These are phyloP conservation scores for Xylaria palmicola DNA, from an alignment of 495 filamentous ascomycete species.

Conservation along the genomic window DNA sequence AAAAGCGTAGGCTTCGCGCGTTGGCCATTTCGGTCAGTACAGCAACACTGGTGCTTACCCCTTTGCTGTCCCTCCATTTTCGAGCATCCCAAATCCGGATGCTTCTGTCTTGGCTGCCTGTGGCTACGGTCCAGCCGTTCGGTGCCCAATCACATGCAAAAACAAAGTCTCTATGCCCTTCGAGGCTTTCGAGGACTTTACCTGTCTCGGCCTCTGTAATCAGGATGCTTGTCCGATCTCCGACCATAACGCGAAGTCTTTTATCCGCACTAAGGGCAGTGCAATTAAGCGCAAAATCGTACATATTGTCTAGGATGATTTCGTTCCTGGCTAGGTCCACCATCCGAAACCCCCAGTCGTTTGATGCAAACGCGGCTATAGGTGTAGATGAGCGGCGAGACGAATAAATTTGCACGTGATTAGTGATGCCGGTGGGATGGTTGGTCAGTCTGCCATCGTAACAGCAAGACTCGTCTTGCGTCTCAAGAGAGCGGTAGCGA, in stretches of 20 bases:
- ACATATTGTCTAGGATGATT: conserved; percentile 60
- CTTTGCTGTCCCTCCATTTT: conserved; percentile 56
- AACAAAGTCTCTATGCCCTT: conserved; percentile 75
- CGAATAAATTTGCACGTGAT: conserved; percentile 73
- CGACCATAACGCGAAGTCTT: conserved; percentile 76
- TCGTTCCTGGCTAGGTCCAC: conserved; percentile 70
- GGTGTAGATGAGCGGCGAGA: conserved; percentile 61
- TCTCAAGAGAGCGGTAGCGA: conserved; percentile 58
- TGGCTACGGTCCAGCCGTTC: conserved; percentile 84
- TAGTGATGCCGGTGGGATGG: conserved; percentile 75
- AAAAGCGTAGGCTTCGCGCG: conserved; percentile 76
- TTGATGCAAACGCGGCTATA: conserved; percentile 76
- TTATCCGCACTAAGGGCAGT: conserved; percentile 75
- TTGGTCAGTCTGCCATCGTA: conserved; percentile 66
- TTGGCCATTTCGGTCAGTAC: conserved; percentile 76
- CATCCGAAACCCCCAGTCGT: conserved; percentile 73
- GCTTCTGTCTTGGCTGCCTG: conserved; percentile 83
- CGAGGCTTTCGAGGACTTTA: conserved; percentile 52
- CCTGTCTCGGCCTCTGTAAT: conserved; percentile 51
- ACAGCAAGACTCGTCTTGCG: conserved; percentile 40
- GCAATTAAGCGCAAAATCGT: conserved; percentile 77
- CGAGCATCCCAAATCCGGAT: conserved; percentile 87
- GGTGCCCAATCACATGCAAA: conserved; percentile 93
- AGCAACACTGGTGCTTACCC: conserved; percentile 50
- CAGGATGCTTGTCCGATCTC: conserved; percentile 46